Percentiles rank a stretch among this genome's conserved stretches.
These are phyloP conservation scores for Nigrospora sphaerica DNA, from an alignment of 2,329 filamentous ascomycete genomes.

Conservation along the genomic window DNA sequence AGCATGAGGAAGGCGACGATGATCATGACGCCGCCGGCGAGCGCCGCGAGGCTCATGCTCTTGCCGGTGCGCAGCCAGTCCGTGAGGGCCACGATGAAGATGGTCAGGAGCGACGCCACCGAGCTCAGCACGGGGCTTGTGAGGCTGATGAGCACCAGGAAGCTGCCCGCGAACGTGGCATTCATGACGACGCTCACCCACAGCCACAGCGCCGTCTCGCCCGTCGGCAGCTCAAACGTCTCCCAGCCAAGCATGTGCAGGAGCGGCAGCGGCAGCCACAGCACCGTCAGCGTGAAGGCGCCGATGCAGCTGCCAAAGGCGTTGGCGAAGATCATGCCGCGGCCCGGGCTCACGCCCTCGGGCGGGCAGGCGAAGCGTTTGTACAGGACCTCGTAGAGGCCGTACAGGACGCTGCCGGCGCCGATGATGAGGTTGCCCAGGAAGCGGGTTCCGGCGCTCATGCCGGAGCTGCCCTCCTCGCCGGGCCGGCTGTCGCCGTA, in stretches of 20 bases:
- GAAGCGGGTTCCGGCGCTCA: conserved; percentile 55
- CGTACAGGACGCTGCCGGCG: conserved; percentile 83
- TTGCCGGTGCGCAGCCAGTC: conserved; percentile 83
- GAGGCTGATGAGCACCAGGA: conserved; percentile 85
- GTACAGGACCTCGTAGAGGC: conserved; percentile 95
- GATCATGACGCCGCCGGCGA: conserved; percentile 80
- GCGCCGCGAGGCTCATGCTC: conserved; percentile 65
- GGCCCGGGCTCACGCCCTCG: conserved; percentile 73
- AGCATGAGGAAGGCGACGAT: conserved; percentile 81
- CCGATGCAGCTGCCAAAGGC: conserved; percentile 86
- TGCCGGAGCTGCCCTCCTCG: conserved; percentile 42
- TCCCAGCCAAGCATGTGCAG: conserved; percentile 75
- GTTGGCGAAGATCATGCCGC: conserved; percentile 95
- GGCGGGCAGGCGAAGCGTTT: conserved; percentile 91
- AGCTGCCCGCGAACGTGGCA: conserved; percentile 85
- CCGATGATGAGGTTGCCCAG: conserved; percentile 91
- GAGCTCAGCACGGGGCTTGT: conserved; percentile 89
- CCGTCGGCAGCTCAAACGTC: conserved; percentile 72
- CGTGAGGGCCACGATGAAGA: conserved; percentile 89
- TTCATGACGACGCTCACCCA: conserved; percentile 77
- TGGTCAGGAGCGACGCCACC: conserved; percentile 88
- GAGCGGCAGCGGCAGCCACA: conserved; percentile 88
- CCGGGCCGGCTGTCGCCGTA: conserved; percentile 66
- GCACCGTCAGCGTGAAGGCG: conserved; percentile 72
- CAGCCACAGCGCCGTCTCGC: conserved; percentile 73